A percentile compares a stretch with the other conserved stretches of the same genome.
Evolutionary conservation across 1,139 yeast species (phyloP).

Genomic region (Spathaspora sp.): DNA sequence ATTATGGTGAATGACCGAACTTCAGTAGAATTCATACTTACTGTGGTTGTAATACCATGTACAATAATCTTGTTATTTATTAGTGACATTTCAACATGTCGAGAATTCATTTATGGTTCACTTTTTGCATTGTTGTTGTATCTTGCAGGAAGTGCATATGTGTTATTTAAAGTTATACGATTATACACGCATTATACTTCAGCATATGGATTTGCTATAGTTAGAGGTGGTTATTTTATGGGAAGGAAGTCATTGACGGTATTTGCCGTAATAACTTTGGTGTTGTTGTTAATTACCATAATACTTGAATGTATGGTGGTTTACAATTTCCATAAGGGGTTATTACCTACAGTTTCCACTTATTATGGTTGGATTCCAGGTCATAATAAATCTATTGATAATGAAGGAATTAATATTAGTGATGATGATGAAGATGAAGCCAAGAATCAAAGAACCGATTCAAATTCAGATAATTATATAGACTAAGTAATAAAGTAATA

Average conservation of each 20-base stretch:
- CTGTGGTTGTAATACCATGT: constrained; percentile 49
- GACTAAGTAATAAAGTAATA: constrained; percentile 5
- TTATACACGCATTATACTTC: constrained; percentile 45
- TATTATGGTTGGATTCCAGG: constrained; percentile 21
- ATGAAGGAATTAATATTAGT: constrained; percentile 7
- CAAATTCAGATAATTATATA: not conserved
- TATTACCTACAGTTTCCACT: constrained; percentile 29
- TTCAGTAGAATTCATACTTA: constrained; percentile 50
- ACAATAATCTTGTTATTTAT: constrained; percentile 40
- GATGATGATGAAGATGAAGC: constrained; percentile 7
- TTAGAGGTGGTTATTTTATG: constrained; percentile 41
- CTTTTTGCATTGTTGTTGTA: constrained; percentile 30
- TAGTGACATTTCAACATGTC: constrained; percentile 39
- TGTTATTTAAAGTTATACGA: constrained; percentile 49
- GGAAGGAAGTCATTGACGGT: constrained; percentile 49
- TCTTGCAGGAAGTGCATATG: constrained; percentile 48
- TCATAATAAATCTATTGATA: constrained; percentile 2
- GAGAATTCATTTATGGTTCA: constrained; percentile 35
- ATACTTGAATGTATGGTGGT: constrained; percentile 35
- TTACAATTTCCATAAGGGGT: constrained; percentile 41
- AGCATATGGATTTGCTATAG: constrained; percentile 20
- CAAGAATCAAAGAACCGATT: not conserved
- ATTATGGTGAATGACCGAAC: constrained; percentile 41
- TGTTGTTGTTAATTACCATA: constrained; percentile 39
- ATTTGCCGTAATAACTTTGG: constrained; percentile 48